Base-by-base conservation (phyloP, 2,329 filamentous ascomycete species). In the Colletotrichum tabaci region DNA sequence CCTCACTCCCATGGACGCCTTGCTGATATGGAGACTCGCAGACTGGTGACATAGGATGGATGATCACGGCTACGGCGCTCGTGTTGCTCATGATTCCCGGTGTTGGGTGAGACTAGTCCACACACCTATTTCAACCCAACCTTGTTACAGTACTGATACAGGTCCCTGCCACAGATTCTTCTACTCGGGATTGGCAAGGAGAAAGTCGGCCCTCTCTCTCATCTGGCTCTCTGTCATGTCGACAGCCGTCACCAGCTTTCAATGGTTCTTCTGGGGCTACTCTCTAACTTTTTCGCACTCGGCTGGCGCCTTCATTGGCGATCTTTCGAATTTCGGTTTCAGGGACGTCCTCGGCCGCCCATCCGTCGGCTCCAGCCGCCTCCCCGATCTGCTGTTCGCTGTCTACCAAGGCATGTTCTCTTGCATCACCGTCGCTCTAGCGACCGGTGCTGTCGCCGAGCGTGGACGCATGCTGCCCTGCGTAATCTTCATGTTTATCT, bases 201-300 rank as follows among this genome's bases (percentile, higher is more conserved):
- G 95, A 79, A 98, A 97, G 84, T 97, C 94, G 0, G 95, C 95
- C 9, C 86, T 98, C 64, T 96, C 94, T 26, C 86, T 98, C 73
- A 94, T 98, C 82, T 97, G 94, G 94, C 90, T 97, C 30, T 96
- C 94, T 4, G 87, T 97, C 79, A 97, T 97, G 93, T 90, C 94
- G 23, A 90, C 92, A 1, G 94, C 92, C 15, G 92, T 97, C 61
- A 92, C 94, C 46, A 92, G 91, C 35, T 97, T 97, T 82, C 94
- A 97, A 81, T 98, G 95, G 95, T 97, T 97, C 86, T 94, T 96
- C 86, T 96, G 94, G 94, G 94, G 94, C 50, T 96, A 94, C 80
- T 95, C 93, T 5, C 84, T 96, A 13, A 90, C 93, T 58, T 96
- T 95, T 80, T 96, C 94, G 18, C 94, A 96, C 82, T 87, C 88